Conservation (phyloP, 2,329 filamentous ascomycete species). For the Apiospora sp. region DNA sequence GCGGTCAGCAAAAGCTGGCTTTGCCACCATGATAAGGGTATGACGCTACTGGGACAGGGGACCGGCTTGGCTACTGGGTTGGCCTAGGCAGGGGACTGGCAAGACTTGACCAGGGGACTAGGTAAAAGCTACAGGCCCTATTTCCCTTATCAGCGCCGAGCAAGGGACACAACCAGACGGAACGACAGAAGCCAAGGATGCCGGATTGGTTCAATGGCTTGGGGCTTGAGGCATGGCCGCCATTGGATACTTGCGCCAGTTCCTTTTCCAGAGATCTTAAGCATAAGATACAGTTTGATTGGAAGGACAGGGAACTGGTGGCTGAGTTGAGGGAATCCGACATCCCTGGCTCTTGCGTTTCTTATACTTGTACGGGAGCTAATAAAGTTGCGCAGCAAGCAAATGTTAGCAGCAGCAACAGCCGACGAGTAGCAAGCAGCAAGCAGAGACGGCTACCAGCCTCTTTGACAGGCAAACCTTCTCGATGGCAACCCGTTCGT, state of each 20-base stretch:
- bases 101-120: background rate
- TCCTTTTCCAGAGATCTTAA: background rate
- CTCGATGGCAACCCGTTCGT: background rate
- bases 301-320: background rate
- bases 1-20: background rate
- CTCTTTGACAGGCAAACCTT: background rate
- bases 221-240: conserved; percentile 6
- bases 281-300: conserved; percentile 9
- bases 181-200: background rate
- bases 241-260: conserved; percentile 17
- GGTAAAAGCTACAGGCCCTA: conserved; percentile 9
- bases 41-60: conserved; percentile 14
- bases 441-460: conserved; percentile 4
- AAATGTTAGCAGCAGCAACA: background rate
- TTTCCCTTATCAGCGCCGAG: conserved; percentile 12
- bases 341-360: background rate
- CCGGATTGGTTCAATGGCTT: background rate
- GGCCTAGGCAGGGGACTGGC: background rate
- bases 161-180: background rate
- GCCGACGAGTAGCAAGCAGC: background rate
- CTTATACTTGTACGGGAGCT: background rate
- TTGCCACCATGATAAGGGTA: conserved; percentile 11
- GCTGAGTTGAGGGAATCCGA: background rate
- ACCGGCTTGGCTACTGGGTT: background rate
- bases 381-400: background rate